Conservation (phyloP, 2,329 filamentous ascomycete species). For the Aspergillus fischeri region DNA sequence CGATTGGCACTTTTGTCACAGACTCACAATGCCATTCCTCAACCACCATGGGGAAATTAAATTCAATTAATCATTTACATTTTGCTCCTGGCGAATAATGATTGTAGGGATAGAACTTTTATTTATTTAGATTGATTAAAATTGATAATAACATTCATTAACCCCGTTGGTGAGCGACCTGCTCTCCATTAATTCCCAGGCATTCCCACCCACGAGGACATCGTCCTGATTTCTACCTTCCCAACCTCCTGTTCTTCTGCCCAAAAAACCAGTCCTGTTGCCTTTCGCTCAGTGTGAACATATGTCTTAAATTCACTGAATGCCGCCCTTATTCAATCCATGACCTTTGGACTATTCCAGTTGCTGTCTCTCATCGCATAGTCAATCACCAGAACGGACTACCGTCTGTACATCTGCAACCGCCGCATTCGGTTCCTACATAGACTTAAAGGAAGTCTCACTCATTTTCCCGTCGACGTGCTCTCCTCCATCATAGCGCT, state of each 20-base stretch:
- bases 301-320: neutral
- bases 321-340: neutral
- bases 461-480: constrained; percentile 5
- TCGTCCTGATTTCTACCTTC: constrained; percentile 5
- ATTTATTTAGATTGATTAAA: neutral
- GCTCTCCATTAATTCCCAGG: constrained; percentile 7
- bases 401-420: neutral
- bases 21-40: neutral
- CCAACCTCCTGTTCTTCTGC: neutral
- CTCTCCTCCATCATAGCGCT: neutral
- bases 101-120: neutral
- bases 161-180: neutral
- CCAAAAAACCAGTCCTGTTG: neutral
- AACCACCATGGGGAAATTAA: neutral
- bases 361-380: neutral
- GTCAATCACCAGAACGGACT: neutral
- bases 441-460: neutral
- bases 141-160: neutral
- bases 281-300: neutral
- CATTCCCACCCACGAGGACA: neutral
- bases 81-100: neutral
- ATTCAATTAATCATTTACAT: neutral
- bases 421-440: neutral
- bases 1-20: neutral
- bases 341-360: neutral